Evolutionary conservation across 1,284 basidiomycete genomes (phyloP).

Genomic region (Trametes hirsuta): DNA sequence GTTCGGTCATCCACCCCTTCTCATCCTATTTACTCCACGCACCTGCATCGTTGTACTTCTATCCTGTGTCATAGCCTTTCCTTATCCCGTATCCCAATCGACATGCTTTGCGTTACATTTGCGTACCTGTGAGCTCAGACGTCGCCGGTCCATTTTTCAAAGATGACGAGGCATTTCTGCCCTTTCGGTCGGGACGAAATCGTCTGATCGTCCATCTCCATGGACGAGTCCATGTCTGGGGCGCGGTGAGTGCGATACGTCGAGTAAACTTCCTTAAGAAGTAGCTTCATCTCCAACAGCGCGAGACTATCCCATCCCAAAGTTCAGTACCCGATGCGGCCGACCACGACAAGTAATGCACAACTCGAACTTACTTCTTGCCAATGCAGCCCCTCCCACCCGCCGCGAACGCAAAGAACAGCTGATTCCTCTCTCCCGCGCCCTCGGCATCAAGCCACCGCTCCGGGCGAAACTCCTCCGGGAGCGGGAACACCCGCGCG

Average conservation of each 20-base stretch:
- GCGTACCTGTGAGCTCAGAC: neutral
- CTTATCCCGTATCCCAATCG: too few species aligned
- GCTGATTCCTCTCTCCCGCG: constrained; percentile 35
- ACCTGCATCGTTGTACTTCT: too few species aligned
- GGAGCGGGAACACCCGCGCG: constrained; percentile 82
- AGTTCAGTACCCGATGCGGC: neutral
- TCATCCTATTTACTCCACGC: too few species aligned
- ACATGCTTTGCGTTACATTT: too few species aligned
- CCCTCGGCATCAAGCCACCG: constrained; percentile 86
- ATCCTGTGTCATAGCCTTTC: too few species aligned
- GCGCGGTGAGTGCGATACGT: constrained; percentile 25
- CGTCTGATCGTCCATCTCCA: constrained; percentile 30
- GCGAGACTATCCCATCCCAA: constrained; percentile 20
- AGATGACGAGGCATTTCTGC: constrained; percentile 26
- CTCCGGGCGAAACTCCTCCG: constrained; percentile 84
- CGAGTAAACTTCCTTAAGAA: constrained; percentile 28
- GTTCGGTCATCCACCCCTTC: too few species aligned
- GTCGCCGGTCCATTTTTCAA: constrained; percentile 15
- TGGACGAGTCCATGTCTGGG: constrained; percentile 27
- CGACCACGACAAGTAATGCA: neutral
- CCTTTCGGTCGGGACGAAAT: constrained; percentile 28
- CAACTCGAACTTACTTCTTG: constrained; percentile 25
- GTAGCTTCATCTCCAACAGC: constrained; percentile 31
- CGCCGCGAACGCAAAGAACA: constrained; percentile 31
- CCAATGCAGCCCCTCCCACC: constrained; percentile 32